Evolutionary conservation across 73 alveolate genomes (phyloP), one percentile per base, ranked within the genome.

Genomic region (Durusdinium trenchii): DNA sequence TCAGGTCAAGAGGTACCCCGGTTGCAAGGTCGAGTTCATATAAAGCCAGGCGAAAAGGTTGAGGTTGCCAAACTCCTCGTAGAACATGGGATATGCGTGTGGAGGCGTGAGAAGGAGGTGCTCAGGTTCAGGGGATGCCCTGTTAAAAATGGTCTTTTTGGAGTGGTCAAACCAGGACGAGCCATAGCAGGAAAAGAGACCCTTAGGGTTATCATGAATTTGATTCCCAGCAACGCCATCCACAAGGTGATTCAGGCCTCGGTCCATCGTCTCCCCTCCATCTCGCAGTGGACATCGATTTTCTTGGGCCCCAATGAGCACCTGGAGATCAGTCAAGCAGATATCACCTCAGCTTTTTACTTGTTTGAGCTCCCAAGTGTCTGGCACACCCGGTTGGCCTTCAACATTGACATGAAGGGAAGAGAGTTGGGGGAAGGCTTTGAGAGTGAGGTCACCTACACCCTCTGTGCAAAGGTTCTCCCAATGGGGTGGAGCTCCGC

Each of bases 401-500:
- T n/a, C n/a, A n/a, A n/a, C n/a, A n/a, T n/a, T n/a, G n/a, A n/a
- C n/a, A n/a, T n/a, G n/a, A n/a, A n/a, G n/a, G n/a, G n/a, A n/a
- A n/a, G n/a, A n/a, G n/a, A n/a, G n/a, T n/a, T n/a, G n/a, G n/a
- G n/a, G n/a, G n/a, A n/a, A n/a, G n/a, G n/a, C n/a, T n/a, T n/a
- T n/a, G n/a, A n/a, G n/a, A n/a, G n/a, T n/a, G n/a, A n/a, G n/a
- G n/a, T n/a, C n/a, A n/a, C n/a, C 32, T 47, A 32, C 42, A 48
- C 86, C 0, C 38, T 90, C 6, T 18, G 87, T 1, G 64, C 87
- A 18, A 20, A 57, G 10, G 83, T 75, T 0, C n/a, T 90, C 32
- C 96, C 96, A 0, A 89, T 89, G 96, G 96, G 96, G 43, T 89
- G 96, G 96, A 20, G 14, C 3, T 64, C 75, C 46, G 50, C 96